Base-by-base conservation (phyloP, 352 stramenopile genomes). In the Pythium plurisporium region DNA sequence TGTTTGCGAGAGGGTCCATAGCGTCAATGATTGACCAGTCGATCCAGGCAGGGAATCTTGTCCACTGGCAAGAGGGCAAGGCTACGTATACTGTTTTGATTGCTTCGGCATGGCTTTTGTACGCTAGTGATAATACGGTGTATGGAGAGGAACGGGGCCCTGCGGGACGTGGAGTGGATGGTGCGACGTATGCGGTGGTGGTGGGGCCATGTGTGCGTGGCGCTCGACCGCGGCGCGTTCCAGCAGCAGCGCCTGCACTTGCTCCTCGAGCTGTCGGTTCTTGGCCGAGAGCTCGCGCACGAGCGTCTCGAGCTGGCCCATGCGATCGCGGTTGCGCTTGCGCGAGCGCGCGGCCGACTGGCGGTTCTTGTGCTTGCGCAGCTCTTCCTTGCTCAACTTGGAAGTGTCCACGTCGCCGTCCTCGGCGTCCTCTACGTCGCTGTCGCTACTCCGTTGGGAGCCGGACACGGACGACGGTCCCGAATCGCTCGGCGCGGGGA, bases 351-450 rank as follows among this genome's bases (percentile, higher is more conserved):
- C 59, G 15, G 59, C 59, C 37, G 59, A 61, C 23, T 50, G 27
- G 34, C 59, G 59, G 59, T 66, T 66, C 59, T 66, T 66, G 34
- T 53, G 34, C 25, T 61, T 59, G 43, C 59, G 59, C 4, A 45
- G 27, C 41, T 66, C 59, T 9, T 66, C 59, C 37, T 54, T 64
- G 26, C 45, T 30, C 3, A 62, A 25, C 17, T 17, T n/a, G 17
- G 49, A 43, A 12, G 31, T 43, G 20, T 54, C 46, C 4, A 54
- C 10, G 34, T 52, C 33, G 23, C 8, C 52, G 41, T 34, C 26
- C 6, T 61, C 41, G 19, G n/a, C 14, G 8, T 54, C 42, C 3
- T 52, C 44, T 19, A 46, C 42, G 19, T 47, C 42, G 54, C 33
- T 45, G 23, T 46, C 37, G 23, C 33, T 54, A 31, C 34, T 53